Evolutionary conservation across 1,284 basidiomycete species (phyloP).

Genomic region (Puccinia novopanici): DNA sequence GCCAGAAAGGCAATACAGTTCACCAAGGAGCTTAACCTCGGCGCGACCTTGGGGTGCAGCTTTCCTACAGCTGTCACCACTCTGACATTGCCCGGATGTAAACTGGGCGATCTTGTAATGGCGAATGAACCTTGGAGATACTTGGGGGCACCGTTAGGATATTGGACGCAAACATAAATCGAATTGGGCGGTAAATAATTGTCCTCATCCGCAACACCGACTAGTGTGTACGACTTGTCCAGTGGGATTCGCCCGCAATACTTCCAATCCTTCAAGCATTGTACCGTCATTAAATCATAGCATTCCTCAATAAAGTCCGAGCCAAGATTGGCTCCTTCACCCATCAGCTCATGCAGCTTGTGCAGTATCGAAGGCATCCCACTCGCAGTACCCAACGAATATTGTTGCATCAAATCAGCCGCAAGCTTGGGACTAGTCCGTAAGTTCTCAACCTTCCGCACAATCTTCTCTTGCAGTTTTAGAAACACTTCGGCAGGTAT

Average conservation of each 20-base stretch:
- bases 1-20: slow-evolving; percentile 71
- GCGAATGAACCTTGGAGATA: slow-evolving; percentile 66
- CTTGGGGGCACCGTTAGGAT: slow-evolving; percentile 62
- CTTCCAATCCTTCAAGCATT: slow-evolving; percentile 71
- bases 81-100: slow-evolving; percentile 73
- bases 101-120: slow-evolving; percentile 70
- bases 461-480: slow-evolving; percentile 65
- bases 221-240: slow-evolving; percentile 68
- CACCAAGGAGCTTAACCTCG: slow-evolving; percentile 64
- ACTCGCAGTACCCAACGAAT: slow-evolving; percentile 65
- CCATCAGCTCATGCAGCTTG: slow-evolving; percentile 64
- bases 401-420: slow-evolving; percentile 62
- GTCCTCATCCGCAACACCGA: slow-evolving; percentile 77
- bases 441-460: slow-evolving; percentile 65
- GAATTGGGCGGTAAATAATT: slow-evolving; percentile 66
- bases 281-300: slow-evolving; percentile 66
- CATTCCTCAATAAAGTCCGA: slow-evolving; percentile 63
- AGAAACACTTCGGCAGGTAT: slow-evolving; percentile 66
- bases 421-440: slow-evolving; percentile 65
- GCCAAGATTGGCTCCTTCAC: slow-evolving; percentile 58
- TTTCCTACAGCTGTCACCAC: slow-evolving; percentile 71
- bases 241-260: slow-evolving; percentile 69
- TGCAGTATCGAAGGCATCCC: slow-evolving; percentile 64
- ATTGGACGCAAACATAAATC: slow-evolving; percentile 71
- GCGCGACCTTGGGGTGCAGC: slow-evolving; percentile 63